Evolutionary conservation across 2,329 filamentous ascomycete genomes (phyloP).

Genomic region (Colletotrichum sojae): DNA sequence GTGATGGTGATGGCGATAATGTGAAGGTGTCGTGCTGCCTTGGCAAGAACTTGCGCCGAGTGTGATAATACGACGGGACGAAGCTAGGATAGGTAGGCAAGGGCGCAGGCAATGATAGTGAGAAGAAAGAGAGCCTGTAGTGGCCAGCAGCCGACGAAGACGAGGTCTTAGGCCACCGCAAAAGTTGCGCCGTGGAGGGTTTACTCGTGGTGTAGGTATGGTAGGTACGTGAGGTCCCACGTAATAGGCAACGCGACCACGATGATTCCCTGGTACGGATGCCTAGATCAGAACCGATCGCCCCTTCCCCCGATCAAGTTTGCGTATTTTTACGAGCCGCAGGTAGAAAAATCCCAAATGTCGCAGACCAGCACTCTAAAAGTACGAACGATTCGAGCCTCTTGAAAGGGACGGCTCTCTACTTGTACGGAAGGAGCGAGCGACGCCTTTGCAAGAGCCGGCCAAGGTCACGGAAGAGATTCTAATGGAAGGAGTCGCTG

Average conservation of each 20-base stretch:
- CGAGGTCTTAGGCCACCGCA: not conserved
- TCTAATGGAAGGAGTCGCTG: slow-evolving; percentile 38
- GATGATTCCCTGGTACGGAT: slow-evolving; percentile 18
- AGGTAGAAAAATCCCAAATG: slow-evolving; percentile 26
- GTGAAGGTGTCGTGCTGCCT: slow-evolving; percentile 11
- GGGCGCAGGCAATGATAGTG: slow-evolving; percentile 11
- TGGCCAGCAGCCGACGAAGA: slow-evolving; percentile 19
- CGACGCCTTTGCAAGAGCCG: slow-evolving; percentile 39
- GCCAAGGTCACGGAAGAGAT: slow-evolving; percentile 38
- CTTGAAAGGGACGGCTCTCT: slow-evolving; percentile 32
- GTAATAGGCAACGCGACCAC: slow-evolving; percentile 19
- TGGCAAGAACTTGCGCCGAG: slow-evolving; percentile 10
- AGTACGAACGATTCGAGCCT: slow-evolving; percentile 37
- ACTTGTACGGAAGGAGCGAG: slow-evolving; percentile 37
- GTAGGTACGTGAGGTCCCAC: slow-evolving; percentile 30
- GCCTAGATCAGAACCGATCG: slow-evolving; percentile 18
- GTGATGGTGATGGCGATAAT: slow-evolving; percentile 16
- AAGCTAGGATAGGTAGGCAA: slow-evolving; percentile 12
- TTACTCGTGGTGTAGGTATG: slow-evolving; percentile 32
- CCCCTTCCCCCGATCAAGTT: slow-evolving; percentile 32
- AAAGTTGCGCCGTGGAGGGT: slow-evolving; percentile 21
- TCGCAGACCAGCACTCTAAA: slow-evolving; percentile 35
- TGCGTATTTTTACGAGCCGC: slow-evolving; percentile 34
- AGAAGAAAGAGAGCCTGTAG: slow-evolving; percentile 7
- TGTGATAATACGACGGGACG: slow-evolving; percentile 29